These are phyloP conservation scores for Vicia sativa DNA, from an alignment of 306 rosid species.

Conservation along the genomic window DNA sequence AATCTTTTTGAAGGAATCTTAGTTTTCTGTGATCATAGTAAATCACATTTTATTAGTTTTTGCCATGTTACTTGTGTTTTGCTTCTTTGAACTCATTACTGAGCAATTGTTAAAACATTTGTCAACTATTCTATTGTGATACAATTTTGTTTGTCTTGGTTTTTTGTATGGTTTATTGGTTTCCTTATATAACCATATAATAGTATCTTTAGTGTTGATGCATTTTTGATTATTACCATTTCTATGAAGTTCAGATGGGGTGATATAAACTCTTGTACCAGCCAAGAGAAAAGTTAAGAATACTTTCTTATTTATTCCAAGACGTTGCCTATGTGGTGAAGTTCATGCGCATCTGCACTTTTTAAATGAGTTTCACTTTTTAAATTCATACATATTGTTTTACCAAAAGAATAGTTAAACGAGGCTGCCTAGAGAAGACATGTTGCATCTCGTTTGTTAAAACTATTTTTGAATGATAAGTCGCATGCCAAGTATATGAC, in stretches of 20 bases:
- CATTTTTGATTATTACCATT: background rate
- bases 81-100: constrained; percentile 42
- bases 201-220: background rate
- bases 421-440: too few relatives aligned
- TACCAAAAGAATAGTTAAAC: too few relatives aligned
- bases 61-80: constrained; percentile 36
- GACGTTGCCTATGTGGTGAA: too few relatives aligned
- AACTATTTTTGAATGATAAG: too few relatives aligned
- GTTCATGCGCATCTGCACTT: too few relatives aligned
- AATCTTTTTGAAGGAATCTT: constrained; percentile 44
- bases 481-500: too few relatives aligned
- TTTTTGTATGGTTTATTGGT: background rate
- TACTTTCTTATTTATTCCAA: too few relatives aligned
- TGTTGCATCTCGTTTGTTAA: too few relatives aligned
- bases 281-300: too few relatives aligned
- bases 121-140: background rate
- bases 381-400: too few relatives aligned
- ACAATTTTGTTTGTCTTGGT: constrained; percentile 5
- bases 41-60: constrained; percentile 39
- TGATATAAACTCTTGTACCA: too few relatives aligned
- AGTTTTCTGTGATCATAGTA: constrained; percentile 41
- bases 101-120: constrained; percentile 30
- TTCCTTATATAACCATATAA: background rate
- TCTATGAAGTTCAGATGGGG: background rate
- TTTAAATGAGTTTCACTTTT: too few relatives aligned